phyloP scores from a whole-genome alignment of 2,329 filamentous ascomycete species.

The Phialophora expanda region DNA sequence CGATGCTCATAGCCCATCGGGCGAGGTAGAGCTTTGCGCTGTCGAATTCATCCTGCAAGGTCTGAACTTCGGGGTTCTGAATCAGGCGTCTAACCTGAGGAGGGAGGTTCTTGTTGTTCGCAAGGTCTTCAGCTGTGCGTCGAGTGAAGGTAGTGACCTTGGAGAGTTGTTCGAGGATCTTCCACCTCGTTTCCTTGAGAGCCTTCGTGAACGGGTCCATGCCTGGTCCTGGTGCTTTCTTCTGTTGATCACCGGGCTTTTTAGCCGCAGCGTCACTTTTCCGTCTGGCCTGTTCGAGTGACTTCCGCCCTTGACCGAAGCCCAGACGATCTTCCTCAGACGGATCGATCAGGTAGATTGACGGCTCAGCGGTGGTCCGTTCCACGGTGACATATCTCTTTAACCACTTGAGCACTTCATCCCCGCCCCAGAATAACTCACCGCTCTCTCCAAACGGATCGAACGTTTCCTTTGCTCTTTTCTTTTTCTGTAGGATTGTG shows the following conservation, averaged over 20 bases:
- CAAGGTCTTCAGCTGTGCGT: constrained; percentile 86
- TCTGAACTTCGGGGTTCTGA: constrained; percentile 92
- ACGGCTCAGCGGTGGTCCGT: constrained; percentile 82
- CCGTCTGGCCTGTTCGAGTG: constrained; percentile 48
- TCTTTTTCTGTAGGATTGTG: constrained; percentile 92
- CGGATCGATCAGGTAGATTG: constrained; percentile 89
- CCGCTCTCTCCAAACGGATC: constrained; percentile 87
- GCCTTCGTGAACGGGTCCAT: constrained; percentile 96
- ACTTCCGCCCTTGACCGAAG: constrained; percentile 68
- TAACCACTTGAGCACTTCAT: constrained; percentile 91
- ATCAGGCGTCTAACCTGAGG: constrained; percentile 84
- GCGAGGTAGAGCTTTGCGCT: constrained; percentile 93
- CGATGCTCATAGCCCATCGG: constrained; percentile 97
- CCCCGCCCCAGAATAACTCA: constrained; percentile 95
- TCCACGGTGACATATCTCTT: constrained; percentile 83
- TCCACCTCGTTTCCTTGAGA: constrained; percentile 94
- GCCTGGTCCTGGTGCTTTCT: constrained; percentile 39
- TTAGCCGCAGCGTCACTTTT: constrained; percentile 49
- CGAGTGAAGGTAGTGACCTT: constrained; percentile 96
- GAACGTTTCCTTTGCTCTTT: constrained; percentile 79
- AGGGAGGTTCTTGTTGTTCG: constrained; percentile 88
- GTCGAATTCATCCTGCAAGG: constrained; percentile 94
- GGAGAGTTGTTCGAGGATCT: constrained; percentile 92
- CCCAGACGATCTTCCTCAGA: constrained; percentile 80
- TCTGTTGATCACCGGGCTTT: constrained; percentile 46